Evolutionary conservation across 2,329 filamentous ascomycete genomes (phyloP), one percentile per base, ranked within the genome.

Genomic region (Fusarium oxysporum): DNA sequence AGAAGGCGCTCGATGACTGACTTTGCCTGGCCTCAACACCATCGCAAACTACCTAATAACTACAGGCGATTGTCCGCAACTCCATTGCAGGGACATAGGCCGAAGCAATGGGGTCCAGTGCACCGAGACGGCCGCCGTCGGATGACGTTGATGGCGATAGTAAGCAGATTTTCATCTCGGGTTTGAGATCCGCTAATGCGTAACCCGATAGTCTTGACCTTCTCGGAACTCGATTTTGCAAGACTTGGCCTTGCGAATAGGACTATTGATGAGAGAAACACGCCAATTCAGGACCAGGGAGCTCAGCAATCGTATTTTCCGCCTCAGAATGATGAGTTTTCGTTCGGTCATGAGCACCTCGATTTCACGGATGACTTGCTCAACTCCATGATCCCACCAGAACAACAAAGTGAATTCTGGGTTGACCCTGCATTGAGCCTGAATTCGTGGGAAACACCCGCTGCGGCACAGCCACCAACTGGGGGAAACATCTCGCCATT

Each of bases 171-270:
- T 10, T 32, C 7, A n/a, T 16, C 10, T 5, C 7, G 5, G 8
- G 4, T 23, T 25, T 45, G 55, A 43, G 28, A 19, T 17, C 6
- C 25, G 35, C 69, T 72, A 41, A 72, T 43, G 28, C 35, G 16
- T 21, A 32, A 57, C 4, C 63, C 50, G 25, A 51, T 37, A 72
- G 70, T 72, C 30, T 58, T 72, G 59, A 72, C 65, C 2, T 72
- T 72, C 23, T 72, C 70, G 6, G 70, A 72, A 17, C 65, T 72
- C 19, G 70, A 72, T n/a, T 72, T 72, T 14, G 70, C 69, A 7
- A 65, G 70, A 14, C 69, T 72, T 14, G 70, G 69, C 2, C 54
- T 72, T 13, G 38, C 19, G 3, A 61, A 30, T 17, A 44, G 40
- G 9, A 13, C 37, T 1, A 10, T 21, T 2, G 7, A 33, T 21